phyloP scores from a whole-genome alignment of 257 asterid genomes.

The Nicotiana tabacum region DNA sequence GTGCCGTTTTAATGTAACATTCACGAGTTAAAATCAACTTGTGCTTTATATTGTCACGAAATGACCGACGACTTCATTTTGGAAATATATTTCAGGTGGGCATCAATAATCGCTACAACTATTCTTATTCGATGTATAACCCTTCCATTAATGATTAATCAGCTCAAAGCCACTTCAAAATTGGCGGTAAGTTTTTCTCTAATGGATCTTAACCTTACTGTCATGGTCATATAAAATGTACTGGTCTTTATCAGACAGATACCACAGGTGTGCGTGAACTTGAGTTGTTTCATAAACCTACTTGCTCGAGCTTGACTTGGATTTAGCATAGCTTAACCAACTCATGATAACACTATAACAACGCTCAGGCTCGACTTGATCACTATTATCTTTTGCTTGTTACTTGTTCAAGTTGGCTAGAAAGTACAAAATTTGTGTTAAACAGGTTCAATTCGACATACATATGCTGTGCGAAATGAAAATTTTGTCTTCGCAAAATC shows the following conservation, averaged over 20 bases:
- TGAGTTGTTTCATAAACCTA: neutral
- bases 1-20: neutral
- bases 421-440: neutral
- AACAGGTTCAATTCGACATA: neutral
- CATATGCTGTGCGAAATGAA: neutral
- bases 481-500: neutral
- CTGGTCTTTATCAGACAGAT: neutral
- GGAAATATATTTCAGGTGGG: constrained; percentile 64
- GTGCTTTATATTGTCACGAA: neutral
- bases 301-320: too few relatives aligned
- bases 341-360: too few relatives aligned
- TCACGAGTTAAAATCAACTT: neutral
- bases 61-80: neutral
- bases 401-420: too few relatives aligned
- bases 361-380: too few relatives aligned
- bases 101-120: constrained; percentile 57
- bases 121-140: constrained; percentile 53
- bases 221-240: neutral
- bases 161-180: constrained; percentile 69
- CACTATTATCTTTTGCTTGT: too few relatives aligned
- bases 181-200: constrained; percentile 51
- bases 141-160: constrained; percentile 65
- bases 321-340: too few relatives aligned
- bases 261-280: neutral
- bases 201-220: neutral